Percentiles rank a stretch among this genome's conserved stretches.
Evolutionary conservation across 148 eudicot genomes (phyloP).

Genomic region (Rhododendron ovatum): DNA sequence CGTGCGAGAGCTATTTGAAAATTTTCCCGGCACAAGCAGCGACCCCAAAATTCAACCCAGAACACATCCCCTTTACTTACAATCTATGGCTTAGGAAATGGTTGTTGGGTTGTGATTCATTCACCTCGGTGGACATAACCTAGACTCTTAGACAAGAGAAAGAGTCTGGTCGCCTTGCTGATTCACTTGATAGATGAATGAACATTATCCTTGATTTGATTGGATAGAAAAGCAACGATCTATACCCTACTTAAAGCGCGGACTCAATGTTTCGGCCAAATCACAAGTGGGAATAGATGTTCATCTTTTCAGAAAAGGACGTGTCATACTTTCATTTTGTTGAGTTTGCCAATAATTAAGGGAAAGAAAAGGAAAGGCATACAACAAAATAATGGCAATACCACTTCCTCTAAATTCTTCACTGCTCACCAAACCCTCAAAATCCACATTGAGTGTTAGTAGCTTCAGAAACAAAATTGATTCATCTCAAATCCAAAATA

Average conservation of each 20-base stretch:
- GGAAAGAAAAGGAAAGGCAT: too few species aligned
- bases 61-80: background rate
- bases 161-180: background rate
- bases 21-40: background rate
- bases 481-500: background rate
- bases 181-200: background rate
- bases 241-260: background rate
- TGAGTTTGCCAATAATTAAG: background rate
- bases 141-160: background rate
- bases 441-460: background rate
- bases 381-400: too few species aligned
- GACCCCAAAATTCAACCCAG: background rate
- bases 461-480: background rate
- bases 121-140: too few species aligned
- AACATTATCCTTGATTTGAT: background rate
- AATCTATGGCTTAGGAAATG: background rate
- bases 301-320: background rate
- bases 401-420: too few species aligned
- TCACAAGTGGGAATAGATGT: background rate
- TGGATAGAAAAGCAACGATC: background rate
- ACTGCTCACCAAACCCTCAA: too few species aligned
- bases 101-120: background rate
- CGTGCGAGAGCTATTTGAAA: background rate
- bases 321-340: background rate
- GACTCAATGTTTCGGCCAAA: background rate